These are phyloP conservation scores for Kondoa subrosea DNA, from an alignment of 768 basidiomycete genomes.

Conservation along the genomic window DNA sequence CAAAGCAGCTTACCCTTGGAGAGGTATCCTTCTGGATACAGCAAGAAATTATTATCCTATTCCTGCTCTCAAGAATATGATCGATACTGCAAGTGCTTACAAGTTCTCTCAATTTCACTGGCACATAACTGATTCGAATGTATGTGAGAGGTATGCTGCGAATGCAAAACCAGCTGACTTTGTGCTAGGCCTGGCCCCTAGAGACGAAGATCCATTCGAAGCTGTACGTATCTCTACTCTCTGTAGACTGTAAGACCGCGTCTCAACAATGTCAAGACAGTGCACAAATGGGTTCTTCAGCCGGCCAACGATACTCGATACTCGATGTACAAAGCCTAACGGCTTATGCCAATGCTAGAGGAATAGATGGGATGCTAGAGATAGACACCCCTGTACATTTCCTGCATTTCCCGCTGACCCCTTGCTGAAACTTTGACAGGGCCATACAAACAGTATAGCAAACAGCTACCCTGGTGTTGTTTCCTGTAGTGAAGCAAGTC, in stretches of 20 bases:
- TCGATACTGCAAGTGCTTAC: background rate
- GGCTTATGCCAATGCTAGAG: slow-evolving; percentile 53
- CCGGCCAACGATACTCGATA: slow-evolving; percentile 41
- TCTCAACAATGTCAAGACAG: slow-evolving; percentile 42
- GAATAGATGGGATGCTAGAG: slow-evolving; percentile 53
- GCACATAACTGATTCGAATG: slow-evolving; percentile 65
- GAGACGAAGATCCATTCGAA: background rate
- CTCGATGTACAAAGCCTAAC: slow-evolving; percentile 47
- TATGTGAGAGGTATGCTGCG: slow-evolving; percentile 39
- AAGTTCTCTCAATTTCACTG: slow-evolving; percentile 51
- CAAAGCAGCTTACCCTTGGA: slow-evolving; percentile 18
- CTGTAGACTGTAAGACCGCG: slow-evolving; percentile 52
- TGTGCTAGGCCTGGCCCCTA: background rate
- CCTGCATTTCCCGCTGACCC: background rate
- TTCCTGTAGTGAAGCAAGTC: slow-evolving; percentile 41
- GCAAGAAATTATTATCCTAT: slow-evolving; percentile 47
- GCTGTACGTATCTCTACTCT: slow-evolving; percentile 34
- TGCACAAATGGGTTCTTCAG: slow-evolving; percentile 43
- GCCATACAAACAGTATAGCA: slow-evolving; percentile 55
- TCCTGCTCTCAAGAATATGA: slow-evolving; percentile 12
- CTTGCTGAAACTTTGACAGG: slow-evolving; percentile 27
- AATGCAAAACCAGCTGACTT: too few relatives aligned
- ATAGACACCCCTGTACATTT: slow-evolving; percentile 43
- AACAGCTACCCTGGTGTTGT: slow-evolving; percentile 54
- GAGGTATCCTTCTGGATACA: slow-evolving; percentile 67